phyloP scores from a whole-genome alignment of 2,329 filamentous ascomycete genomes.

The Calonectria hawksworthii region DNA sequence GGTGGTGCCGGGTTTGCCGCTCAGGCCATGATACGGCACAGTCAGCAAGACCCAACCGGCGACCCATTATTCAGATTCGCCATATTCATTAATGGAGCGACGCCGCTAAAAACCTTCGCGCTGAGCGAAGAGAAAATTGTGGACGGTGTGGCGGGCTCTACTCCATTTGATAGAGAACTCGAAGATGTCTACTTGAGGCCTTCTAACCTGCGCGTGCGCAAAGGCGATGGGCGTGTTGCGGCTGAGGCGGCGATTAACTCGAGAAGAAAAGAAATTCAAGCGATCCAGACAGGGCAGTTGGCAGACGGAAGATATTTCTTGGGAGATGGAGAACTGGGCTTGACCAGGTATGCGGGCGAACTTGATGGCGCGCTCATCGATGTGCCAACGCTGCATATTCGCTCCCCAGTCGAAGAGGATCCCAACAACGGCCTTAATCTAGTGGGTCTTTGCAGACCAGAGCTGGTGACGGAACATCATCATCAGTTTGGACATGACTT shows the following conservation, averaged over 20 bases:
- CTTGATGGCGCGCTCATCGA: conserved; percentile 15
- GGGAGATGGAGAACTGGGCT: conserved; percentile 1
- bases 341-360: background rate
- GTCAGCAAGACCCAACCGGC: conserved; percentile 3
- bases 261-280: conserved; percentile 2
- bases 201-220: conserved; percentile 14
- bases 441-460: conserved; percentile 5
- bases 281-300: conserved; percentile 10
- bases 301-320: conserved; percentile 13
- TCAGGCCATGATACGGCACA: conserved; percentile 19
- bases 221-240: conserved; percentile 13
- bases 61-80: conserved; percentile 19
- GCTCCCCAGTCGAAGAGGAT: background rate
- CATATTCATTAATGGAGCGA: conserved; percentile 10
- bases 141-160: background rate
- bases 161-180: conserved; percentile 9
- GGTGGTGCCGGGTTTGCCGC: conserved; percentile 16
- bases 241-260: conserved; percentile 11
- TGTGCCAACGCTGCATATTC: conserved; percentile 13
- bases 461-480: conserved; percentile 5
- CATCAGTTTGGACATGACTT: conserved; percentile 16
- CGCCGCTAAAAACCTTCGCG: background rate
- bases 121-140: background rate
- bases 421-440: conserved; percentile 10
- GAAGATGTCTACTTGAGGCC: conserved; percentile 11